Percentiles rank a stretch among this genome's conserved stretches.
Evolutionary conservation across 1,284 basidiomycete species (phyloP).

Genomic region (Chondrostereum purpureum): DNA sequence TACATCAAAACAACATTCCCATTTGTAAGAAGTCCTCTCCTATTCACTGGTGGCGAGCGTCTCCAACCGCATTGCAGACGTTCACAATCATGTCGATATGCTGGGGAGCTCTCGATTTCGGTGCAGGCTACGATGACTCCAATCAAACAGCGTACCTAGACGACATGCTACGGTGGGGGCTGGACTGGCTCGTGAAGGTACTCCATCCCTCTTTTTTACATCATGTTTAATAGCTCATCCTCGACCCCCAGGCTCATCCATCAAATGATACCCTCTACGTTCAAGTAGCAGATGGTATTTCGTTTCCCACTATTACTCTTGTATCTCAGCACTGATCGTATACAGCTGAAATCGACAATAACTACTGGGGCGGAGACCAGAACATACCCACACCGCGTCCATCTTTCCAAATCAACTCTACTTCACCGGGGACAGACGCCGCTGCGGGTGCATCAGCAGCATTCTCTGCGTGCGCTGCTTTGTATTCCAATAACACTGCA

Average conservation of each 20-base stretch:
- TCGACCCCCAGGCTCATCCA: constrained; percentile 70
- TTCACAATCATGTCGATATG: constrained; percentile 79
- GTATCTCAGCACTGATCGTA: constrained; percentile 1
- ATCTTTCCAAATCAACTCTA: constrained; percentile 73
- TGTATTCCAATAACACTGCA: constrained; percentile 62
- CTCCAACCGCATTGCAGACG: constrained; percentile 35
- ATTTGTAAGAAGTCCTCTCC: constrained; percentile 37
- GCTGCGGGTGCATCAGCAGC: constrained; percentile 80
- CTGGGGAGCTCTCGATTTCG: constrained; percentile 83
- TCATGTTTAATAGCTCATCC: constrained; percentile 6
- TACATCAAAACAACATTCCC: constrained; percentile 86
- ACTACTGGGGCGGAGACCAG: constrained; percentile 86
- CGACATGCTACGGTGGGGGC: constrained; percentile 80
- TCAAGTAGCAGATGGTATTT: constrained; percentile 61
- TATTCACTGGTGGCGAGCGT: neutral
- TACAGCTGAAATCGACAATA: constrained; percentile 56
- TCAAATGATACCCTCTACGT: constrained; percentile 70
- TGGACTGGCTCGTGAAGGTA: constrained; percentile 85
- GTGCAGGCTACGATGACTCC: constrained; percentile 76
- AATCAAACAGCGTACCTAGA: constrained; percentile 88
- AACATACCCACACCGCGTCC: constrained; percentile 71
- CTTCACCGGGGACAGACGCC: constrained; percentile 83
- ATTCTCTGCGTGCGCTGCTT: constrained; percentile 77
- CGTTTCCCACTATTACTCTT: constrained; percentile 3
- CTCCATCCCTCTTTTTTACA: neutral